A percentile compares a stretch with the other conserved stretches of the same genome.
Conservation (phyloP, 768 basidiomycete species). For the Mycena crocata region DNA sequence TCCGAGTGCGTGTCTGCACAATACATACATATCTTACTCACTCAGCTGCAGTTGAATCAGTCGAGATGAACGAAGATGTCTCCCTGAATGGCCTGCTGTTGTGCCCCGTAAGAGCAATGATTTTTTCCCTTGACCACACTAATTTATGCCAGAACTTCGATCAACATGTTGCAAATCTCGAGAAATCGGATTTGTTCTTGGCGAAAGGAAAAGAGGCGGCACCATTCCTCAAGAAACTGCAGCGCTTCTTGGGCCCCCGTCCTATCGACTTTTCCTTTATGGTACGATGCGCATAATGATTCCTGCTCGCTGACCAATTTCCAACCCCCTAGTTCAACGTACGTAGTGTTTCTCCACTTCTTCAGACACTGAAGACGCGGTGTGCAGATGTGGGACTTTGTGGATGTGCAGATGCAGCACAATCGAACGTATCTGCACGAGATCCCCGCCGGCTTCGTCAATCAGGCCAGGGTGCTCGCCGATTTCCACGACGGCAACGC, state of each 20-base stretch:
- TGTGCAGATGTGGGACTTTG: slow-evolving; percentile 59
- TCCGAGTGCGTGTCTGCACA: slow-evolving; percentile 20
- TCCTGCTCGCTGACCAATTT: background rate
- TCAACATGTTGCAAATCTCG: slow-evolving; percentile 52
- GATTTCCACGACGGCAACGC: slow-evolving; percentile 68
- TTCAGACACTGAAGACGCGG: background rate
- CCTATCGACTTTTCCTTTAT: slow-evolving; percentile 52
- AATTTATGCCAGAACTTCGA: slow-evolving; percentile 46
- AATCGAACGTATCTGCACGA: slow-evolving; percentile 54
- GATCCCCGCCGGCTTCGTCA: slow-evolving; percentile 53
- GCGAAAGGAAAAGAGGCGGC: slow-evolving; percentile 48
- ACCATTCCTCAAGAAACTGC: slow-evolving; percentile 51
- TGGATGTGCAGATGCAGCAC: slow-evolving; percentile 66
- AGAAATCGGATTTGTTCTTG: slow-evolving; percentile 52
- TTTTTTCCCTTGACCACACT: background rate
- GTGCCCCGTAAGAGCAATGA: slow-evolving; percentile 53
- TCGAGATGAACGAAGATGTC: slow-evolving; percentile 57
- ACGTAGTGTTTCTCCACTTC: slow-evolving; percentile 22
- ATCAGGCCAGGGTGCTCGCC: slow-evolving; percentile 59
- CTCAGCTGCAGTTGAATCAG: slow-evolving; percentile 50
- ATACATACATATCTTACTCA: slow-evolving; percentile 20
- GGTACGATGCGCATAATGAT: slow-evolving; percentile 41
- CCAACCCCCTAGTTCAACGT: slow-evolving; percentile 58
- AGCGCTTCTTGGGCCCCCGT: slow-evolving; percentile 55
- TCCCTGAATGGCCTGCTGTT: slow-evolving; percentile 60